A percentile compares a stretch with the other conserved stretches of the same genome.
Conservation (phyloP, 345 rosid genomes). For the Lagerstroemia speciosa region DNA sequence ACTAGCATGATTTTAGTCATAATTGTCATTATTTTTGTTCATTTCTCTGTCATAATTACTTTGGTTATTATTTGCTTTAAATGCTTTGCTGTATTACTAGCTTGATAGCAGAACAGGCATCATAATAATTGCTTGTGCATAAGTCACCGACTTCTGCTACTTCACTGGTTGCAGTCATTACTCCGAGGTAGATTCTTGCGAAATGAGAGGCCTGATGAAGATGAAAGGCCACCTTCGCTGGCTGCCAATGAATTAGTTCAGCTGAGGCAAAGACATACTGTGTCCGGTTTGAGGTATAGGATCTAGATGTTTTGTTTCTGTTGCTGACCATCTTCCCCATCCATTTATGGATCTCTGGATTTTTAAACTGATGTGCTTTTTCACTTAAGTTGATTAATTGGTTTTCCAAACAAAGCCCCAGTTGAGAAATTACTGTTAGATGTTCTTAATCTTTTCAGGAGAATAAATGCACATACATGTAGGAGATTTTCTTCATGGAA, state of each 20-base stretch:
- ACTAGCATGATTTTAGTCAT: too few species aligned
- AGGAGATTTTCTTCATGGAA: not conserved
- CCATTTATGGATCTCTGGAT: too few species aligned
- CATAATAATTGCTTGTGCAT: not conserved
- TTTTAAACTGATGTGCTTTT: not conserved
- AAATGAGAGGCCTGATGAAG: conserved; percentile 70
- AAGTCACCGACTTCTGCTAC: not conserved
- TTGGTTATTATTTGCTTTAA: not conserved
- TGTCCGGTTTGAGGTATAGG: conserved; percentile 82
- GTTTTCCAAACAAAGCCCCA: not conserved
- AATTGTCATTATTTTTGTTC: not conserved
- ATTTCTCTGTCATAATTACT: not conserved
- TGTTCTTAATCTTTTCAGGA: not conserved
- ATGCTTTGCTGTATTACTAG: not conserved
- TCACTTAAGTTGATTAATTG: not conserved
- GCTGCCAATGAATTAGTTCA: conserved; percentile 85
- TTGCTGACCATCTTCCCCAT: conserved; percentile 3
- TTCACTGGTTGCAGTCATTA: conserved; percentile 50
- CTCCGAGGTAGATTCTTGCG: conserved; percentile 94
- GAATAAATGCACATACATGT: not conserved
- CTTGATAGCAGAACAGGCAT: not conserved
- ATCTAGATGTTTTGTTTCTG: not conserved
- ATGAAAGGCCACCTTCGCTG: conserved; percentile 64
- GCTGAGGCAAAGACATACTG: conserved; percentile 81
- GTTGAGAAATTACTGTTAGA: not conserved